Base-by-base conservation (phyloP, 768 basidiomycete species). In the Exsudoporus frostii region DNA sequence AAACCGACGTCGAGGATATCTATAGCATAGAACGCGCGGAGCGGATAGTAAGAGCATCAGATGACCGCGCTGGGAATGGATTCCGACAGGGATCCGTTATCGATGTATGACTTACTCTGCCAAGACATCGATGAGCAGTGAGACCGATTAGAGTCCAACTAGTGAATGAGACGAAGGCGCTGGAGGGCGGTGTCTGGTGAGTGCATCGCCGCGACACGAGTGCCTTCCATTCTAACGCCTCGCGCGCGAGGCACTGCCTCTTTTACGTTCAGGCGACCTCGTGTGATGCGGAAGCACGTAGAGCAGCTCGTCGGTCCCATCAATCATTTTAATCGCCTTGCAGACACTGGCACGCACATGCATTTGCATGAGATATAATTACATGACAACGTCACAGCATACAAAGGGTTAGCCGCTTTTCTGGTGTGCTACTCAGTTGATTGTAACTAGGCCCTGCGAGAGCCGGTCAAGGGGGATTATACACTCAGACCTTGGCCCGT, bases 1-100 rank as follows among this genome's bases (percentile, higher is more conserved):
- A 95, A 83, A 69, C 90, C 84, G 65, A 74, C 76, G 69, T 94
- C 89, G 71, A 93, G 88, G 74, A 92, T 91, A 56, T 79, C 92
- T 94, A 65, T 27, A 25, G 32, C n/a, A 24, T 19, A 22, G 4
- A 34, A 30, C 29, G 11, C 17, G 40, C 14, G n/a, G 34, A 44
- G 37, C 27, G 24, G 15, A 30, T n/a, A 32, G n/a, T n/a, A n/a
- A n/a, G n/a, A 24, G 7, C 1, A 46, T 49, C 44, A 43, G 55
- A 55, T 7, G 29, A 32, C 14, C 27, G 15, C 9, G 34, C 11
- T 38, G 14, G 20, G 24, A n/a, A 27, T 22, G 14, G 24, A 32
- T 37, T 30, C 24, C 25, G 25, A 43, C 2, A 19, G 20, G 27
- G 34, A 5, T 22, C 20, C 15, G 0, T 11, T n/a, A 43, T 44